Conservation (phyloP, 371 early-diverging fungal genomes). For the Circinella umbellata region DNA sequence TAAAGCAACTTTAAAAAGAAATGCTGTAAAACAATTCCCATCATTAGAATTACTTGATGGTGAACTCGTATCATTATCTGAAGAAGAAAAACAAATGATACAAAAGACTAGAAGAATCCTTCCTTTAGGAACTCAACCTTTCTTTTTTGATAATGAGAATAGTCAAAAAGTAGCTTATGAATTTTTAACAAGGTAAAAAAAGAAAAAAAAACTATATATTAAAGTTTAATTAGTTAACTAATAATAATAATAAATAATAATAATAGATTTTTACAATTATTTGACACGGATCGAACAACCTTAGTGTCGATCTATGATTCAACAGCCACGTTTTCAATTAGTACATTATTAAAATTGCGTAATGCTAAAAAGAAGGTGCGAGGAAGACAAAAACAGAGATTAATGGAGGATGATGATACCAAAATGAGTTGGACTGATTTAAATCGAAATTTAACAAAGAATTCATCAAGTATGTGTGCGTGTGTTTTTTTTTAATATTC, state of each 20-base stretch:
- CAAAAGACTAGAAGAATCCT: conserved; percentile 36
- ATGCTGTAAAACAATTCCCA: conserved; percentile 58
- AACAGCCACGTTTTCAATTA: conserved; percentile 38
- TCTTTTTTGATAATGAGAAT: conserved; percentile 41
- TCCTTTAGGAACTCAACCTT: conserved; percentile 32
- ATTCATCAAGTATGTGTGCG: conserved; percentile 26
- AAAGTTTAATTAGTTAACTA: too few relatives aligned
- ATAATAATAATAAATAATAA: too few relatives aligned
- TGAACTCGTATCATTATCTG: conserved; percentile 30
- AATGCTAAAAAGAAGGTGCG: conserved; percentile 21
- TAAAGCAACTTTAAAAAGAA: conserved; percentile 11
- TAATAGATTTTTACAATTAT: conserved; percentile 25
- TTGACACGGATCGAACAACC: conserved; percentile 33
- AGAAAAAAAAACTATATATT: too few relatives aligned
- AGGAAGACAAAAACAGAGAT: conserved; percentile 39
- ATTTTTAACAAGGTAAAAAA: conserved; percentile 30
- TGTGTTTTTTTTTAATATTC: too few relatives aligned
- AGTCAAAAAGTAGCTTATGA: conserved; percentile 32
- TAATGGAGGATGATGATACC: conserved; percentile 39
- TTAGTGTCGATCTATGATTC: conserved; percentile 32
- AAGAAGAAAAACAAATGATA: conserved; percentile 29
- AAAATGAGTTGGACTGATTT: conserved; percentile 29
- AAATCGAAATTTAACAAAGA: conserved; percentile 34
- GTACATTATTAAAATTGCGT: conserved; percentile 30
- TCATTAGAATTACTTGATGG: conserved; percentile 56